phyloP scores from a whole-genome alignment of 2,329 filamentous ascomycete genomes.

The Cytospora piceae region DNA sequence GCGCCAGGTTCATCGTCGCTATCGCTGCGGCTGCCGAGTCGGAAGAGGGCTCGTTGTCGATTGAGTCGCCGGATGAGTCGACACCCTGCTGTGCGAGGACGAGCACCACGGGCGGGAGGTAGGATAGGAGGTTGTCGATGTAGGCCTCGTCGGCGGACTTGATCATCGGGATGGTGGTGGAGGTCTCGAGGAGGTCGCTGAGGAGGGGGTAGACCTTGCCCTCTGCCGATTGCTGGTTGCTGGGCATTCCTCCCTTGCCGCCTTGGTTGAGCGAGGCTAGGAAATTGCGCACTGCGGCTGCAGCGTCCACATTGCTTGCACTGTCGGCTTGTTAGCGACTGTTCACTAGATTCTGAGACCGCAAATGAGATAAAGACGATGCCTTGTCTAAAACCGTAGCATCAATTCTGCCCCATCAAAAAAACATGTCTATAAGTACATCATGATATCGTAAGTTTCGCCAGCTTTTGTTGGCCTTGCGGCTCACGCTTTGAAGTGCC shows the following conservation, averaged over 20 bases:
- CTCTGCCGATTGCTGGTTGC: conserved; percentile 45
- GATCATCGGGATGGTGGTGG: conserved; percentile 77
- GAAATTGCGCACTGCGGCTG: conserved; percentile 83
- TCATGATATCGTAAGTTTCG: conserved; percentile 25
- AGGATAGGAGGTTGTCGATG: conserved; percentile 74
- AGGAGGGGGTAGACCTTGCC: conserved; percentile 79
- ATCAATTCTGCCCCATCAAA: conserved; percentile 28
- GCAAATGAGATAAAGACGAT: conserved; percentile 37
- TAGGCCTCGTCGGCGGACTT: conserved; percentile 66
- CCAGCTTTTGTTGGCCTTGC: conserved; percentile 22
- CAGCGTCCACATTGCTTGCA: conserved; percentile 63
- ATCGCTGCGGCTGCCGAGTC: conserved; percentile 74
- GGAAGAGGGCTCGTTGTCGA: conserved; percentile 67
- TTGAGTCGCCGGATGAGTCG: conserved; percentile 51
- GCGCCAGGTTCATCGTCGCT: conserved; percentile 69
- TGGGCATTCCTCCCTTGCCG: conserved; percentile 45
- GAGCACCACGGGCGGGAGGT: conserved; percentile 78
- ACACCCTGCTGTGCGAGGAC: conserved; percentile 72
- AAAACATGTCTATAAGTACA: conserved; percentile 30
- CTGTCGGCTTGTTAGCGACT: conserved; percentile 47
- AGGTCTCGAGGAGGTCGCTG: conserved; percentile 79
- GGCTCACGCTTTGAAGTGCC: conserved; percentile 19
- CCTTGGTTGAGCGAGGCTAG: conserved; percentile 74
- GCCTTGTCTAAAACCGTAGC: conserved; percentile 15
- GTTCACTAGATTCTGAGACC: conserved; percentile 1